Percentiles rank a stretch among this genome's conserved stretches.
Evolutionary conservation across 176 grass and related monocot species (phyloP).

Genomic region (Tuctoria greenei): DNA sequence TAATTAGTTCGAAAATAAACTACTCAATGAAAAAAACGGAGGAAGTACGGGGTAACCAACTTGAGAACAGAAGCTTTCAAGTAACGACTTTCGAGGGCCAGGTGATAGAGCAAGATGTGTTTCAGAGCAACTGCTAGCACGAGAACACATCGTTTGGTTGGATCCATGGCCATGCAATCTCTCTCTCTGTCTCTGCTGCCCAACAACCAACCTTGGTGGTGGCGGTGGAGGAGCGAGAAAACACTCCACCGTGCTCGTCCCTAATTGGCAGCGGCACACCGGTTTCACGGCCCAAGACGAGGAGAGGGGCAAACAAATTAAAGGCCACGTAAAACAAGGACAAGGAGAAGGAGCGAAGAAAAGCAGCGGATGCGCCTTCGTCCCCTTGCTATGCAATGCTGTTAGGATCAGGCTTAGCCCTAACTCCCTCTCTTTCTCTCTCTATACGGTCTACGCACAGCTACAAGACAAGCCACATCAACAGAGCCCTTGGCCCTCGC

Average conservation of each 20-base stretch:
- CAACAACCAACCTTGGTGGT: background rate
- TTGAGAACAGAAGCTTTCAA: too few relatives aligned
- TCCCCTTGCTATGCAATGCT: background rate
- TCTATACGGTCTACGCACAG: background rate
- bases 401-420: background rate
- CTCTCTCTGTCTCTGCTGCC: background rate
- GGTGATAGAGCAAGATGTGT: too few relatives aligned
- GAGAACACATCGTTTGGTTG: background rate
- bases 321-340: conserved; percentile 25
- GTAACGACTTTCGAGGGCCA: too few relatives aligned
- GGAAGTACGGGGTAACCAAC: too few relatives aligned
- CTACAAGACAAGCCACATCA: conserved; percentile 48
- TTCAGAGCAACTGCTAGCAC: too few relatives aligned
- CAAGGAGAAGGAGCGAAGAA: background rate
- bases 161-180: background rate
- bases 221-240: background rate
- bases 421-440: background rate
- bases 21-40: too few relatives aligned
- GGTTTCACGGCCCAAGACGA: background rate
- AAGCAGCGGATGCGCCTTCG: background rate
- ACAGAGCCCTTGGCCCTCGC: conserved; percentile 14
- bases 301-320: background rate
- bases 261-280: background rate
- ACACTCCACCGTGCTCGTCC: background rate
- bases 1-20: too few relatives aligned